phyloP scores from a whole-genome alignment of 257 asterid genomes.

The Solanum sitiens region DNA sequence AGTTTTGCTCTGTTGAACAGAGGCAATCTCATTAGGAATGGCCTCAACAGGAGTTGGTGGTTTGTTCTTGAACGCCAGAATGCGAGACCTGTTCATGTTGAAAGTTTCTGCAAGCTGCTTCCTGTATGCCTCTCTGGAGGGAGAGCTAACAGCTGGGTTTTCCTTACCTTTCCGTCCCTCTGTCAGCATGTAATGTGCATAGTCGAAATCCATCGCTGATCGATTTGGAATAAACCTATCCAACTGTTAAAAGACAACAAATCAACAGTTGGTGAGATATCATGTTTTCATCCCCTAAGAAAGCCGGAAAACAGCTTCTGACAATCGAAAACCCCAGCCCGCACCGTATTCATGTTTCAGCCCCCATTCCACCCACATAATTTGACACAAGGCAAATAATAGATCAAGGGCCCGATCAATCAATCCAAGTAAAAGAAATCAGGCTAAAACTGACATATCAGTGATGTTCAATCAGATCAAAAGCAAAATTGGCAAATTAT shows the following conservation, averaged over 20 bases:
- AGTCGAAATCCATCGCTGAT: constrained; percentile 89
- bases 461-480: not conserved
- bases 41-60: constrained; percentile 63
- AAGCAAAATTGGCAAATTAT: not conserved
- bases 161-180: constrained; percentile 80
- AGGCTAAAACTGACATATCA: not conserved
- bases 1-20: constrained; percentile 43
- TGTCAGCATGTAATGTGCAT: constrained; percentile 82
- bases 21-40: constrained; percentile 33
- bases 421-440: not conserved
- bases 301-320: not conserved
- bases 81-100: constrained; percentile 79
- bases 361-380: not conserved
- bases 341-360: not conserved
- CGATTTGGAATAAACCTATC: constrained; percentile 96
- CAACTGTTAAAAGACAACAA: constrained; percentile 37
- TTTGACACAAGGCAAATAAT: not conserved
- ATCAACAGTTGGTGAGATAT: not conserved
- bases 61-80: constrained; percentile 86
- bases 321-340: not conserved
- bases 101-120: constrained; percentile 78
- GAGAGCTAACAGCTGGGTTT: constrained; percentile 54
- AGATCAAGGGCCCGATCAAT: not conserved
- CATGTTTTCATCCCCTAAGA: not conserved
- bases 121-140: constrained; percentile 77